Evolutionary conservation across 1,284 basidiomycete species (phyloP).

Genomic region (Porogramme epimiltina): DNA sequence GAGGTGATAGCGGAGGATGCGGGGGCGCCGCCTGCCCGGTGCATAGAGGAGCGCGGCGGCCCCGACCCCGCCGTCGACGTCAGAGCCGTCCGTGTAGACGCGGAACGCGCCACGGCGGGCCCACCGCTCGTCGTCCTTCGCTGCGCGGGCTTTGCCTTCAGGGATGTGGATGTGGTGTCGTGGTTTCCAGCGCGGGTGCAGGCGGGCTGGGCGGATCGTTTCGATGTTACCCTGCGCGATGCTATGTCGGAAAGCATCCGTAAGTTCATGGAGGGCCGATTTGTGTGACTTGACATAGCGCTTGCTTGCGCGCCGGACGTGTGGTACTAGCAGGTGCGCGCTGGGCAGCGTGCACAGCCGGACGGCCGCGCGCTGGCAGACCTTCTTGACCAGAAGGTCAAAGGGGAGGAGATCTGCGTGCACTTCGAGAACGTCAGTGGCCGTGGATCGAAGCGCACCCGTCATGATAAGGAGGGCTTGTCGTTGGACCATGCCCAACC

Average conservation of each 20-base stretch:
- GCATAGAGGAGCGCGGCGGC: not conserved
- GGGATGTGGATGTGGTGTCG: not conserved
- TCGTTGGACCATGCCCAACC: conserved; percentile 32
- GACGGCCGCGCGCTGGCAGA: conserved; percentile 29
- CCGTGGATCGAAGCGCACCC: conserved; percentile 36
- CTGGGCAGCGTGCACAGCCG: conserved; percentile 34
- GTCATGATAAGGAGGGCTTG: conserved; percentile 33
- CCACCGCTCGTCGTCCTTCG: not conserved
- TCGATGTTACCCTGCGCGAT: conserved; percentile 6
- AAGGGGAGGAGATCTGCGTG: conserved; percentile 37
- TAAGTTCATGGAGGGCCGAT: conserved; percentile 23
- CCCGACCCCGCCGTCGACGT: conserved; percentile 7
- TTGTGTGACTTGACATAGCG: conserved; percentile 18
- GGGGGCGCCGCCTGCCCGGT: not conserved
- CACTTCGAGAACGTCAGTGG: conserved; percentile 33
- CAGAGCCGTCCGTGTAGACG: conserved; percentile 24
- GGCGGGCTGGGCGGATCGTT: conserved; percentile 12
- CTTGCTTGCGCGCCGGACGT: conserved; percentile 11
- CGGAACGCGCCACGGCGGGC: not conserved
- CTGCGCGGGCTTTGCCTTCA: conserved; percentile 2
- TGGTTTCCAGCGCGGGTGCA: conserved; percentile 7
- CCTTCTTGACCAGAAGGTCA: conserved; percentile 26
- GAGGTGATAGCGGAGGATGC: not conserved
- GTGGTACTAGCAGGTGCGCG: conserved; percentile 33
- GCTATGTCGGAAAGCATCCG: conserved; percentile 8